phyloP scores from a whole-genome alignment of 345 rosid species.

The Eucalyptus shirleyi region DNA sequence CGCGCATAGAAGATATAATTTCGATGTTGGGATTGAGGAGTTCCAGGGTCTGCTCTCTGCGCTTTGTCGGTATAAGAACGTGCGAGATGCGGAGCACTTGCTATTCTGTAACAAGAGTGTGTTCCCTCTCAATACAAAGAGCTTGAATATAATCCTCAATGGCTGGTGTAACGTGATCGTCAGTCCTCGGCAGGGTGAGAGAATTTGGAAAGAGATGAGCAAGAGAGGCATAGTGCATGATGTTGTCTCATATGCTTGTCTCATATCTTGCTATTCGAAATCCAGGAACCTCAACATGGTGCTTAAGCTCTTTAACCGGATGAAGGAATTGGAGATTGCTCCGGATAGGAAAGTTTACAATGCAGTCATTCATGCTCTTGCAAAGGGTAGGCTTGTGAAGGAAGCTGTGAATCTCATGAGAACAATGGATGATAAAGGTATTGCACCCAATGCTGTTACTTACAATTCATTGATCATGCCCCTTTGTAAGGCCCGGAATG shows the following conservation, averaged over 20 bases:
- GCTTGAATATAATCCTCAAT: slow-evolving; percentile 72
- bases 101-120: slow-evolving; percentile 57
- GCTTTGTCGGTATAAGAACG: slow-evolving; percentile 87
- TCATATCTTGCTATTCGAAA: slow-evolving; percentile 81
- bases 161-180: slow-evolving; percentile 87
- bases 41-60: slow-evolving; percentile 87
- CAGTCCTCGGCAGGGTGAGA: slow-evolving; percentile 63
- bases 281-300: slow-evolving; percentile 54
- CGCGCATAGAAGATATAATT: slow-evolving; percentile 48
- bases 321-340: slow-evolving; percentile 46
- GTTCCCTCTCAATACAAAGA: slow-evolving; percentile 65
- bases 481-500: slow-evolving; percentile 48
- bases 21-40: slow-evolving; percentile 58
- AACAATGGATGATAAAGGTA: slow-evolving; percentile 68
- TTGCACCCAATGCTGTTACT: slow-evolving; percentile 49
- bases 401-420: slow-evolving; percentile 58
- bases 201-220: slow-evolving; percentile 86
- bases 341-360: slow-evolving; percentile 86
- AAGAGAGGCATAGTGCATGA: slow-evolving; percentile 48
- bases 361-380: slow-evolving; percentile 72
- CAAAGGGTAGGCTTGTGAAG: slow-evolving; percentile 57
- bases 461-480: slow-evolving; percentile 84
- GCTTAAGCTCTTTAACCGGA: slow-evolving; percentile 47
- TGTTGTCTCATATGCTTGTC: slow-evolving; percentile 60
- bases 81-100: slow-evolving; percentile 88